Conservation (phyloP, 352 stramenopile genomes). For the Pythium sukuiense region DNA sequence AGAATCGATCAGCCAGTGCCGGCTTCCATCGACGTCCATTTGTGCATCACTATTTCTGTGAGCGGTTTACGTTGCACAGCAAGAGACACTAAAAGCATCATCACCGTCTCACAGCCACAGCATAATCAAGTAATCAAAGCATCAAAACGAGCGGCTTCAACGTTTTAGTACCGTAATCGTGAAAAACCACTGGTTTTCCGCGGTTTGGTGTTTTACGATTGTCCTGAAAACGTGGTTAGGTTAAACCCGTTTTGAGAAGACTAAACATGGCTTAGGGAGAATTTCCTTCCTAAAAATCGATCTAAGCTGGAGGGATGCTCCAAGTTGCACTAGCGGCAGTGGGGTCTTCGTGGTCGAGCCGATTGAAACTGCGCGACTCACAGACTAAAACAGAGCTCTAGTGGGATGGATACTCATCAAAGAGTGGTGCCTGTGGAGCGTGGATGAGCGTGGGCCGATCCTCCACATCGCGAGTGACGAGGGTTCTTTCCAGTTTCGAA, state of each 20-base stretch:
- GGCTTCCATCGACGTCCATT: not conserved
- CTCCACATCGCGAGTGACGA: not conserved
- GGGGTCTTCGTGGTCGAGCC: no score
- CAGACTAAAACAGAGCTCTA: not conserved
- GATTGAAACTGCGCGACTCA: not conserved
- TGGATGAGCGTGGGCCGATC: not conserved
- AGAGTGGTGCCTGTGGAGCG: not conserved
- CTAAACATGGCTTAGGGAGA: no score
- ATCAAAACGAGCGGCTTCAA: not conserved
- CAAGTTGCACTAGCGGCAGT: no score
- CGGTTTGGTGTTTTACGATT: no score
- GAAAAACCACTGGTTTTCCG: not conserved
- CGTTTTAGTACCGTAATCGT: not conserved
- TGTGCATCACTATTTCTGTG: not conserved
- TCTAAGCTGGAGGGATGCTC: no score
- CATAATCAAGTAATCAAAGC: conserved; percentile 1
- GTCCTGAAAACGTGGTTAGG: no score
- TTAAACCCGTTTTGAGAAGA: no score
- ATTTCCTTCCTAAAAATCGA: no score
- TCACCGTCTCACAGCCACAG: not conserved
- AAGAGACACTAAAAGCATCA: conserved; percentile 1
- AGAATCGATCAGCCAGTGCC: not conserved
- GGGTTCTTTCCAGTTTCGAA: not conserved
- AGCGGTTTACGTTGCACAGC: not conserved
- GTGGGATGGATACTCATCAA: not conserved